Evolutionary conservation across 805 yeast genomes (phyloP).

Genomic region (Nakazawaea populi): DNA sequence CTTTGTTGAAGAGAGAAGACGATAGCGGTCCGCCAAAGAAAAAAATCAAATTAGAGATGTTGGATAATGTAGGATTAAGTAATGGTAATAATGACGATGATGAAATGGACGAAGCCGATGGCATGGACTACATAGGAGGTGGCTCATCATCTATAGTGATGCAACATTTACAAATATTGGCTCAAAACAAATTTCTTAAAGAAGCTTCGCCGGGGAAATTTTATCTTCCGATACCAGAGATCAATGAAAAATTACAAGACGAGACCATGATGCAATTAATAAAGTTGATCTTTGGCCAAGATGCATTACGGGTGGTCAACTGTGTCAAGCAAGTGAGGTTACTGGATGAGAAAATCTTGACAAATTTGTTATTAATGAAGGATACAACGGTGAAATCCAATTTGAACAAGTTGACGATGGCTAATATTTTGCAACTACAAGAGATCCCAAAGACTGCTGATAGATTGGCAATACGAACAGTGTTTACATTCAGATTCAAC

Average conservation of each 20-base stretch:
- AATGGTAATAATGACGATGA: slow-evolving; percentile 27
- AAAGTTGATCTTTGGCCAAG: slow-evolving; percentile 56
- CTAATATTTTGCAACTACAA: slow-evolving; percentile 79
- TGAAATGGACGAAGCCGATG: slow-evolving; percentile 21
- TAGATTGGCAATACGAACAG: slow-evolving; percentile 85
- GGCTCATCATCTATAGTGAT: slow-evolving; percentile 17
- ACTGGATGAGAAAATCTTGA: slow-evolving; percentile 79
- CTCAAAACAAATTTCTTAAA: slow-evolving; percentile 50
- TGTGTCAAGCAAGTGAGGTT: slow-evolving; percentile 66
- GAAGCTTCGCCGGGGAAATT: slow-evolving; percentile 52
- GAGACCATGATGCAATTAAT: slow-evolving; percentile 51
- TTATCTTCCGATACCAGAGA: slow-evolving; percentile 55
- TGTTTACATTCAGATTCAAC: slow-evolving; percentile 72
- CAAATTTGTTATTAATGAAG: slow-evolving; percentile 68
- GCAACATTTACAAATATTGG: slow-evolving; percentile 65
- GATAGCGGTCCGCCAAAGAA: slow-evolving; percentile 10
- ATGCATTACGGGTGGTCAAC: slow-evolving; percentile 68
- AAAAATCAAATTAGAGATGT: slow-evolving; percentile 23
- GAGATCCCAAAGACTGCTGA: slow-evolving; percentile 92
- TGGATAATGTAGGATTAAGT: slow-evolving; percentile 15
- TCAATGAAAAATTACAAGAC: slow-evolving; percentile 40
- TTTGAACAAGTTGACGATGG: slow-evolving; percentile 56
- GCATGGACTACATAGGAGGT: neutral
- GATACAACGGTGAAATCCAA: slow-evolving; percentile 73
- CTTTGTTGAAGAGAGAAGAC: slow-evolving; percentile 10